Percentiles rank a stretch among this genome's conserved stretches.
Evolutionary conservation across 2,329 filamentous ascomycete species (phyloP).

Genomic region (Huntiella omanensis): DNA sequence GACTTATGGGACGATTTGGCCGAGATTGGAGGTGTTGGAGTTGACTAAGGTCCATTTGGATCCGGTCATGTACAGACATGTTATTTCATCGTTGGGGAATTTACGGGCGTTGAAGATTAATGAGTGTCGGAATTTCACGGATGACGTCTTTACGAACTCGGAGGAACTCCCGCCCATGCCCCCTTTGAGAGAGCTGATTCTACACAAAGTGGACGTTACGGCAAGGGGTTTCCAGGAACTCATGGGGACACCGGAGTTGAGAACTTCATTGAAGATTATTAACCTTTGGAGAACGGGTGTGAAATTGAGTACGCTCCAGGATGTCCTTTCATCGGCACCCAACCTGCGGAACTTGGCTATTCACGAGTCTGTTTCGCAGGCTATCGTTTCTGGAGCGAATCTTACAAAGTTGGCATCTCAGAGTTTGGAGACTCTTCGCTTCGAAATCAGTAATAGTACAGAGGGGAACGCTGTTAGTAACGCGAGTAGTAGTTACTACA

Average conservation of each 20-base stretch:
- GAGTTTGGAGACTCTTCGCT: slow-evolving; percentile 56
- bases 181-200: slow-evolving; percentile 49
- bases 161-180: slow-evolving; percentile 55
- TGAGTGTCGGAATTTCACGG: slow-evolving; percentile 50
- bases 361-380: slow-evolving; percentile 28
- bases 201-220: slow-evolving; percentile 58
- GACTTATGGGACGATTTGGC: slow-evolving; percentile 46
- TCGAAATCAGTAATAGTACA: slow-evolving; percentile 53
- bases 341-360: slow-evolving; percentile 38
- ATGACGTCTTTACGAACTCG: slow-evolving; percentile 53
- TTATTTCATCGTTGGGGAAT: slow-evolving; percentile 45
- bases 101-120: slow-evolving; percentile 60
- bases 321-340: slow-evolving; percentile 38
- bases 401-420: slow-evolving; percentile 46
- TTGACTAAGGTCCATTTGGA: slow-evolving; percentile 50
- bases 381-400: slow-evolving; percentile 28
- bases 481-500: slow-evolving; percentile 51
- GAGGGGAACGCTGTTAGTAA: slow-evolving; percentile 37
- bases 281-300: slow-evolving; percentile 57
- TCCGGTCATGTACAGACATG: slow-evolving; percentile 48
- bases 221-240: slow-evolving; percentile 50
- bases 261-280: slow-evolving; percentile 44
- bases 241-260: slow-evolving; percentile 40
- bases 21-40: slow-evolving; percentile 53
- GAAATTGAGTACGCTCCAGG: slow-evolving; percentile 38